These are phyloP conservation scores for Thermochaetoides thermophila DNA, from an alignment of 495 filamentous ascomycete genomes.

Conservation along the genomic window DNA sequence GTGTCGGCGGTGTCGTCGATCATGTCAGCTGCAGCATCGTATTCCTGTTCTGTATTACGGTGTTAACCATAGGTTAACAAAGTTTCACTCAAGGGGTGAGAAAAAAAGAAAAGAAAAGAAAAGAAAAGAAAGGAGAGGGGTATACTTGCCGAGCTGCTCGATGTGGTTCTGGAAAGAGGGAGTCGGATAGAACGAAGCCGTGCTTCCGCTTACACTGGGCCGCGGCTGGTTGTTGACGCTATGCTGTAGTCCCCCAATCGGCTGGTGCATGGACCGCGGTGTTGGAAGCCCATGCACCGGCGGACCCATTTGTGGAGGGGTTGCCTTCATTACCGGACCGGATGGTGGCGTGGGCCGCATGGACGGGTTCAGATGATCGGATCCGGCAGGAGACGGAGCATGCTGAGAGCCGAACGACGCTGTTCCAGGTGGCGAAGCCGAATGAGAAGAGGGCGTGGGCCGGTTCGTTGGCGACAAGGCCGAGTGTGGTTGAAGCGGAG, in stretches of 20 bases:
- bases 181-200: conserved; percentile 55
- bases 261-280: conserved; percentile 28
- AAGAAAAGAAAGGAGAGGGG: conserved; percentile 39
- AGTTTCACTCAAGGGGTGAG: conserved; percentile 42
- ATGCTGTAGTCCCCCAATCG: conserved; percentile 25
- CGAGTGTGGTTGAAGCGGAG: conserved; percentile 37
- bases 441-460: conserved; percentile 71
- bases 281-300: conserved; percentile 9
- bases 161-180: conserved; percentile 81
- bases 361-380: conserved; percentile 33
- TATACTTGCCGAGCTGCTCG: conserved; percentile 90
- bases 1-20: conserved; percentile 59
- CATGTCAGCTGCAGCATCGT: conserved; percentile 91
- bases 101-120: neutral
- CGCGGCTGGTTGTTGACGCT: conserved; percentile 16
- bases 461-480: conserved; percentile 45
- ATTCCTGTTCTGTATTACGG: conserved; percentile 90
- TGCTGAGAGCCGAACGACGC: conserved; percentile 60
- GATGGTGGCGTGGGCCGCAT: conserved; percentile 30
- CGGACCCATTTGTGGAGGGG: too few relatives aligned
- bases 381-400: conserved; percentile 48
- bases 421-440: conserved; percentile 60
- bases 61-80: conserved; percentile 69
- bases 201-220: conserved; percentile 16
- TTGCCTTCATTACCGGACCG: conserved; percentile 25